Conservation (phyloP, 495 filamentous ascomycete species). For the Cenococcum geophilum region DNA sequence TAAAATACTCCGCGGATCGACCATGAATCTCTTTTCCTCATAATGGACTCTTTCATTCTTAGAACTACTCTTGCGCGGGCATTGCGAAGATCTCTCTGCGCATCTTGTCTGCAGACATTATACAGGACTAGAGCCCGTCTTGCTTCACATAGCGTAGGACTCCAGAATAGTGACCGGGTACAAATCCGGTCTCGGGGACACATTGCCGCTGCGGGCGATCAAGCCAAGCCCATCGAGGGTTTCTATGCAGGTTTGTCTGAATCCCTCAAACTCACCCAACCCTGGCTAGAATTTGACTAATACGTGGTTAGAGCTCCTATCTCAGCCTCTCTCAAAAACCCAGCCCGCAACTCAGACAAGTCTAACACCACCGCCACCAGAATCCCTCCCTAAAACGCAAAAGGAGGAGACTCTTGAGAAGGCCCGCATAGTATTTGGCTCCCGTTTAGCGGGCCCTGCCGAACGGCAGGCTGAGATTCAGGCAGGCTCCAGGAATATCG, state of each 20-base stretch:
- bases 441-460: conserved; percentile 63
- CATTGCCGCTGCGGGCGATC: conserved; percentile 27
- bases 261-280: background rate
- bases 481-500: conserved; percentile 55
- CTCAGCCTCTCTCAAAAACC: conserved; percentile 39
- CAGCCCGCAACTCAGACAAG: conserved; percentile 38
- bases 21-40: background rate
- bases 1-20: background rate
- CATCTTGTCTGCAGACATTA: conserved; percentile 13
- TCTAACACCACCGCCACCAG: conserved; percentile 38
- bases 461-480: conserved; percentile 56
- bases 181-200: conserved; percentile 22
- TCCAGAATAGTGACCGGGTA: conserved; percentile 30
- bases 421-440: conserved; percentile 70
- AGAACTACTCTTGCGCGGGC: conserved; percentile 6
- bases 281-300: background rate
- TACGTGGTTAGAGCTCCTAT: conserved; percentile 37
- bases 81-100: conserved; percentile 17
- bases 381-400: conserved; percentile 32
- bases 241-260: conserved; percentile 27
- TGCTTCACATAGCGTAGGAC: conserved; percentile 10
- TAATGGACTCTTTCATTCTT: background rate
- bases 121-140: background rate
- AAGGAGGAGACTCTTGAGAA: conserved; percentile 38
- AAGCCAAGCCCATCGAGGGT: conserved; percentile 29